These are phyloP conservation scores for Paracorniculantispora psalliotae DNA, from an alignment of 2,329 filamentous ascomycete genomes.

Conservation along the genomic window DNA sequence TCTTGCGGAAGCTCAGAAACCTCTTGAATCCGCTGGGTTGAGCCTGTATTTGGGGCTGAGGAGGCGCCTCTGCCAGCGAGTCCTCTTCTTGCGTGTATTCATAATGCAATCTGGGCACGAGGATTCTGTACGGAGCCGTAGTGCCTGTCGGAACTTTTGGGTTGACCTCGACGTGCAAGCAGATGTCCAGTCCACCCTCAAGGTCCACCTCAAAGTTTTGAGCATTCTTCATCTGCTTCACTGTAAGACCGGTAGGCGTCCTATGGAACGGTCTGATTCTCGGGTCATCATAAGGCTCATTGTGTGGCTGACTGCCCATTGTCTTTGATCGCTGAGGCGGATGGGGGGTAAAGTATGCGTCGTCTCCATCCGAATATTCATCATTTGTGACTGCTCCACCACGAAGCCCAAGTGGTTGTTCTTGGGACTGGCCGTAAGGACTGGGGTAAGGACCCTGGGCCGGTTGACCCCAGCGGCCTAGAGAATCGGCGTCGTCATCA, in stretches of 20 bases:
- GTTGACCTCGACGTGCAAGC: conserved; percentile 83
- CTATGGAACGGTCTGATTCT: conserved; percentile 52
- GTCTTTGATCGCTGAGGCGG: conserved; percentile 29
- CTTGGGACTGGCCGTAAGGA: conserved; percentile 18
- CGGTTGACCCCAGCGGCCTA: conserved; percentile 46
- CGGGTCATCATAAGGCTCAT: conserved; percentile 17
- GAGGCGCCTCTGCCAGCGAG: conserved; percentile 18
- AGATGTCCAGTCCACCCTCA: conserved; percentile 79
- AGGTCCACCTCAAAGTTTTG: conserved; percentile 63
- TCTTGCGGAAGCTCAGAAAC: conserved; percentile 41
- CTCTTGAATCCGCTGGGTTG: conserved; percentile 38
- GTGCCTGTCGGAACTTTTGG: conserved; percentile 80
- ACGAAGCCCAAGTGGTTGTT: conserved; percentile 27
- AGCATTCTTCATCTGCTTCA: conserved; percentile 54
- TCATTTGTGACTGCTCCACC: conserved; percentile 36
- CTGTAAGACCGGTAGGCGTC: conserved; percentile 63
- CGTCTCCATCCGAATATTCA: conserved; percentile 53
- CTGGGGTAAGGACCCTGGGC: conserved; percentile 3
- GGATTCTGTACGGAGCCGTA: conserved; percentile 78
- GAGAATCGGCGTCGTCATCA: conserved; percentile 43
- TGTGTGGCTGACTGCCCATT: conserved; percentile 22
- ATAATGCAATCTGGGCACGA: conserved; percentile 74
- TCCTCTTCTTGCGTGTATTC: conserved; percentile 43
- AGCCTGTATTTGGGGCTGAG: conserved; percentile 4
- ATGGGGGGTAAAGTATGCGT: conserved; percentile 49